Conservation (phyloP, 2,329 filamentous ascomycete species). For the Ceratocystis cacaofunesta region DNA sequence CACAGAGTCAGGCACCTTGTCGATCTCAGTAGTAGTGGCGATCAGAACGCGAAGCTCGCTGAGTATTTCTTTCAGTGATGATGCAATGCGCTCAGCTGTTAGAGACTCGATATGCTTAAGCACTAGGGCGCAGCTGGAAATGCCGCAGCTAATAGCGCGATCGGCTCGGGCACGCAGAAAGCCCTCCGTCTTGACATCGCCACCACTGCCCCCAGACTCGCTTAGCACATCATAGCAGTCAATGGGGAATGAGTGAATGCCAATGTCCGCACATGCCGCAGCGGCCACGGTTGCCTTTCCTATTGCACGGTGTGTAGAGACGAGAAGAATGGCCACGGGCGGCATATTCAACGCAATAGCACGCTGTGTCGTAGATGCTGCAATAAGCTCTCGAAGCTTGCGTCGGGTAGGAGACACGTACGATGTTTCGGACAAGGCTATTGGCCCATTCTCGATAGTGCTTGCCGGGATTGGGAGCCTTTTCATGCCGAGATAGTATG, state of each 20-base stretch:
- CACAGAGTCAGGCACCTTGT: constrained; percentile 82
- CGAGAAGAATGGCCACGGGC: constrained; percentile 72
- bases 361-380: constrained; percentile 73
- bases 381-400: constrained; percentile 68
- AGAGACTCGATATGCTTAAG: constrained; percentile 82
- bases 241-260: constrained; percentile 74
- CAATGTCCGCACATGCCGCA: constrained; percentile 72
- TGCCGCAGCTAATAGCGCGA: constrained; percentile 73
- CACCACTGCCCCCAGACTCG: constrained; percentile 45
- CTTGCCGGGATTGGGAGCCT: constrained; percentile 37
- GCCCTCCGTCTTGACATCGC: constrained; percentile 87
- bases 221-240: constrained; percentile 89
- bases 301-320: constrained; percentile 84
- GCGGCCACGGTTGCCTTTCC: constrained; percentile 72
- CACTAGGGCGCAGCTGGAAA: constrained; percentile 70
- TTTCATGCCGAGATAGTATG: constrained; percentile 73
- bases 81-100: constrained; percentile 77
- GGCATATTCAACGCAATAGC: constrained; percentile 79
- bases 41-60: constrained; percentile 69
- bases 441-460: constrained; percentile 24
- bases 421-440: constrained; percentile 31
- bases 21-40: constrained; percentile 87
- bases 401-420: constrained; percentile 48
- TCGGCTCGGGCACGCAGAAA: constrained; percentile 79
- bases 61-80: constrained; percentile 70